These are phyloP conservation scores for Nicotiana tomentosiformis DNA, from an alignment of 257 asterid species.

Conservation along the genomic window DNA sequence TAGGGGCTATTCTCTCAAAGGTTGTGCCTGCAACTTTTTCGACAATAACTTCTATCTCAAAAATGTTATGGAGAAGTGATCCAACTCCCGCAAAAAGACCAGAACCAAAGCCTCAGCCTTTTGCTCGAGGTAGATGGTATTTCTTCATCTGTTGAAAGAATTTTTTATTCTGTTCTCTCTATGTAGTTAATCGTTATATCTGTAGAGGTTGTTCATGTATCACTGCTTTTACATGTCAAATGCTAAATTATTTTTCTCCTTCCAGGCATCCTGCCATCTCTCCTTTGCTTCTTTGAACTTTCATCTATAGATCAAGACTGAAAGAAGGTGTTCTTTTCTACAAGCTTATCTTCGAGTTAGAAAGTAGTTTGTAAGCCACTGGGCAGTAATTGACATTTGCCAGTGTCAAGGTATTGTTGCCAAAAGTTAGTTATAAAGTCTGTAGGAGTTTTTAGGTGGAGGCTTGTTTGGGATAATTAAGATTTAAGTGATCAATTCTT, in stretches of 20 bases:
- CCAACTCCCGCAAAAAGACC: conserved; percentile 41
- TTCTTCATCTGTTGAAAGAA: conserved; percentile 1
- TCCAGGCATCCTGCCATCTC: not conserved
- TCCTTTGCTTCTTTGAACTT: not conserved
- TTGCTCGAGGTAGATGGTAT: conserved; percentile 65
- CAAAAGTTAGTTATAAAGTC: not conserved
- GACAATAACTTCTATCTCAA: conserved; percentile 79
- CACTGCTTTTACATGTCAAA: not conserved
- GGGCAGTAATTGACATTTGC: not conserved
- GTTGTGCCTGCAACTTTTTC: conserved; percentile 95
- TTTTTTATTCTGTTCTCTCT: not conserved
- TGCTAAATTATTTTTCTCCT: not conserved
- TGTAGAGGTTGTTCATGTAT: not conserved
- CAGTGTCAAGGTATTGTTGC: not conserved
- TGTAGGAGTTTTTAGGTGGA: not conserved
- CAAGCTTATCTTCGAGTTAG: not conserved
- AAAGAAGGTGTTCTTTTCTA: not conserved
- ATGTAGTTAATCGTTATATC: not conserved
- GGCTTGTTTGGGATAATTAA: not conserved
- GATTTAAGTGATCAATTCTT: no score
- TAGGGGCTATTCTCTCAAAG: conserved; percentile 92
- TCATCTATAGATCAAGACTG: not conserved
- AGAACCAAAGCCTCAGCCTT: conserved; percentile 70
- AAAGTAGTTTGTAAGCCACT: not conserved
- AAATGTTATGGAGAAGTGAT: conserved; percentile 85